Conservation (phyloP, 257 asterid genomes). For the Solanum chiquidenum region DNA sequence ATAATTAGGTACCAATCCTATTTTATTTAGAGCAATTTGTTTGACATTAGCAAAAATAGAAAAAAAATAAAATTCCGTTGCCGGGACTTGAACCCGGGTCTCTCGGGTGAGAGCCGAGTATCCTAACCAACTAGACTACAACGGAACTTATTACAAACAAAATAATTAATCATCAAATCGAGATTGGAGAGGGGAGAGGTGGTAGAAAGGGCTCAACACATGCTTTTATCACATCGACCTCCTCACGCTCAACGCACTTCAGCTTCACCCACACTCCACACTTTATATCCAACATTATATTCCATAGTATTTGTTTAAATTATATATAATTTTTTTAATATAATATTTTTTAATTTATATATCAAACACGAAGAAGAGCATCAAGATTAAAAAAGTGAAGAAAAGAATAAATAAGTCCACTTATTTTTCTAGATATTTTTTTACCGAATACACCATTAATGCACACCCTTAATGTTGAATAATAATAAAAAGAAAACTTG, state of each 20-base stretch:
- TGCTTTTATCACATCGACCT: not conserved
- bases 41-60: no score
- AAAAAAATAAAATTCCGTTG: slow-evolving; percentile 11
- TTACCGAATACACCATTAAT: not conserved
- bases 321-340: no score
- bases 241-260: not conserved
- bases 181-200: not conserved
- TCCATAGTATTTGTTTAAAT: no score
- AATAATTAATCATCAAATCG: not conserved
- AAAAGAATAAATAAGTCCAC: not conserved
- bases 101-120: slow-evolving; percentile 99
- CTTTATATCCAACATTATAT: no score
- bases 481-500: not conserved
- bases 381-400: not conserved
- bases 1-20: not conserved
- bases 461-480: not conserved
- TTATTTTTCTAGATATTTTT: no score
- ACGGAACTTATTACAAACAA: slow-evolving; percentile 23
- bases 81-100: slow-evolving; percentile 97
- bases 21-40: not conserved
- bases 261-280: not conserved
- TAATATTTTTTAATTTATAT: no score
- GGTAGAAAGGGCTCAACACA: not conserved
- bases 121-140: slow-evolving; percentile 99
- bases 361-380: not conserved